Percentiles rank a stretch among this genome's conserved stretches.
Conservation (phyloP, 2,329 filamentous ascomycete genomes). For the Fusarium sarcochroum region DNA sequence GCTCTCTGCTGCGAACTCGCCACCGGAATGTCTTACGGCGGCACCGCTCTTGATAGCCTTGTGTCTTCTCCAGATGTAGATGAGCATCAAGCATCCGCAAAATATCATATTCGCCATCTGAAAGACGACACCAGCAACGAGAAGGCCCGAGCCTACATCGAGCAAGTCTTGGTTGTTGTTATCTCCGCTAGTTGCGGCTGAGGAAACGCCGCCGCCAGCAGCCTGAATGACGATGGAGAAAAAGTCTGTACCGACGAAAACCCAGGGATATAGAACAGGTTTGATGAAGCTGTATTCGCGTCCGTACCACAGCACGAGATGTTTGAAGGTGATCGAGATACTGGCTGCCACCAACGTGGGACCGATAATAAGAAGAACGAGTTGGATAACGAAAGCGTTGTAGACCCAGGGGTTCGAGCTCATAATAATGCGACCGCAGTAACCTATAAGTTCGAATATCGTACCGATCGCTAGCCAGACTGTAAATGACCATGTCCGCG, state of each 20-base stretch:
- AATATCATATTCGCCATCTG: slow-evolving; percentile 46
- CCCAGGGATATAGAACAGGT: slow-evolving; percentile 60
- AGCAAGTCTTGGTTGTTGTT: slow-evolving; percentile 18
- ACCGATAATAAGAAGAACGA: slow-evolving; percentile 59
- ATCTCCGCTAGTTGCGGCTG: slow-evolving; percentile 29
- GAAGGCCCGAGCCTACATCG: slow-evolving; percentile 33
- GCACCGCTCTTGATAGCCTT: slow-evolving; percentile 30
- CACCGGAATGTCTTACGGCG: slow-evolving; percentile 8
- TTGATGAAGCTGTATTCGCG: slow-evolving; percentile 54
- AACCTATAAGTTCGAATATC: slow-evolving; percentile 59
- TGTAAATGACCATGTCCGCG: slow-evolving; percentile 57
- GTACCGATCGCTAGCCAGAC: slow-evolving; percentile 55
- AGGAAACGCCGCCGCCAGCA: slow-evolving; percentile 41
- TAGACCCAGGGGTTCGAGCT: slow-evolving; percentile 57
- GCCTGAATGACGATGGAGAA: slow-evolving; percentile 52
- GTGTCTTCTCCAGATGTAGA: slow-evolving; percentile 41
- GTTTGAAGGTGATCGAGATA: slow-evolving; percentile 61
- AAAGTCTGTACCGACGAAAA: slow-evolving; percentile 64
- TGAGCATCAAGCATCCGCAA: slow-evolving; percentile 42
- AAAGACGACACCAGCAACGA: slow-evolving; percentile 43
- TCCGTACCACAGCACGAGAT: slow-evolving; percentile 59
- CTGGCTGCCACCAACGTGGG: slow-evolving; percentile 60
- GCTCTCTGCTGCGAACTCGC: slow-evolving; percentile 1
- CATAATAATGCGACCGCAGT: slow-evolving; percentile 59
- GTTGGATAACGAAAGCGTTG: slow-evolving; percentile 58